phyloP scores from a whole-genome alignment of 768 basidiomycete genomes.

The Tylopilus sp. region DNA sequence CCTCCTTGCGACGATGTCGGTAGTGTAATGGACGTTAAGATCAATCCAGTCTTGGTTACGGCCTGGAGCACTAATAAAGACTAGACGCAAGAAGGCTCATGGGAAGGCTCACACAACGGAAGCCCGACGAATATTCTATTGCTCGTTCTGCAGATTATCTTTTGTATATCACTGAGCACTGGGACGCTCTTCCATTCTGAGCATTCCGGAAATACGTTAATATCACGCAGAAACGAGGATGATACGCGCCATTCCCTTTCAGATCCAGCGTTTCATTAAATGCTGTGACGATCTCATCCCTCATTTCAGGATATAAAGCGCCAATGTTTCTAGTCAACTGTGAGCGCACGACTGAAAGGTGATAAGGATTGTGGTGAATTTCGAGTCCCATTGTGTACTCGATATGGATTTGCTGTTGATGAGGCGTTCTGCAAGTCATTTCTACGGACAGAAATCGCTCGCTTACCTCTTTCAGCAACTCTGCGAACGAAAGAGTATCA shows the following conservation, averaged over 20 bases:
- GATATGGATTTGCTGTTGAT: conserved; percentile 33
- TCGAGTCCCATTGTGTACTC: conserved; percentile 38
- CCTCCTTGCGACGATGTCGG: conserved; percentile 21
- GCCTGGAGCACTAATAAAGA: conserved; percentile 17
- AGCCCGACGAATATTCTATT: conserved; percentile 49
- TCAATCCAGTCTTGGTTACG: conserved; percentile 36
- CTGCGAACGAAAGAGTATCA: conserved; percentile 6
- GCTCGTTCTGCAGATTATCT: conserved; percentile 39
- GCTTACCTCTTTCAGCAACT: conserved; percentile 32
- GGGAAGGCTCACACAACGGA: conserved; percentile 37
- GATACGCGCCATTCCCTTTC: conserved; percentile 14
- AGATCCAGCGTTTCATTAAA: conserved; percentile 37
- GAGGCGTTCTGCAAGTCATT: not conserved
- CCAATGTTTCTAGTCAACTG: conserved; percentile 35
- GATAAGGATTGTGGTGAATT: conserved; percentile 30
- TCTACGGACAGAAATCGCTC: not conserved
- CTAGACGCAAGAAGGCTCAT: no score
- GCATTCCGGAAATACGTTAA: not conserved
- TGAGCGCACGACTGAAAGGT: conserved; percentile 26
- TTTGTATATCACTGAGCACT: conserved; percentile 22
- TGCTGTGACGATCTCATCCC: conserved; percentile 41
- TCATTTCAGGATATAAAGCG: conserved; percentile 36
- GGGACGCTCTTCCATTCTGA: conserved; percentile 40
- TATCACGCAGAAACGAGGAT: not conserved
- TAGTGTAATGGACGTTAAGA: conserved; percentile 31